Evolutionary conservation across 2,329 filamentous ascomycete genomes (phyloP).

Genomic region (Fusarium incarnatum): DNA sequence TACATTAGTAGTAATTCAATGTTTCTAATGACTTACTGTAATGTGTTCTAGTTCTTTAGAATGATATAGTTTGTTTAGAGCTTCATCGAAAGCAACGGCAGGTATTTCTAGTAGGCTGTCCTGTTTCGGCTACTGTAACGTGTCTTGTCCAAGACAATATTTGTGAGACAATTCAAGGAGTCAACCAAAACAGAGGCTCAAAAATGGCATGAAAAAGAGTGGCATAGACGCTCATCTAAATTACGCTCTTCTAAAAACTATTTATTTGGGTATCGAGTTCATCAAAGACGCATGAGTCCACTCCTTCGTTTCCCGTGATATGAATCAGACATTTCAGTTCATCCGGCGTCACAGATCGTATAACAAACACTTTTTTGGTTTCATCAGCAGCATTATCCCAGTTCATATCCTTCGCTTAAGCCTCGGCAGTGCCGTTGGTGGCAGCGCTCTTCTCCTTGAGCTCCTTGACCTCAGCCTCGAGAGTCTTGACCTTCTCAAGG

Average conservation of each 20-base stretch:
- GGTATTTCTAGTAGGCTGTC: not conserved
- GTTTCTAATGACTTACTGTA: not conserved
- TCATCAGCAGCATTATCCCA: conserved; percentile 34
- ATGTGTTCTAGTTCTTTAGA: too few species aligned
- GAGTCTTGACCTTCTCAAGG: conserved; percentile 31
- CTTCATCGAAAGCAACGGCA: not conserved
- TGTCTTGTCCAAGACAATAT: not conserved
- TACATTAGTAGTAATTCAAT: not conserved
- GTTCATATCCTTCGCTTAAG: conserved; percentile 19
- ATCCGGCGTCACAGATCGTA: conserved; percentile 43
- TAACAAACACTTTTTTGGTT: conserved; percentile 36
- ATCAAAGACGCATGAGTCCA: conserved; percentile 48
- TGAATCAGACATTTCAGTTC: conserved; percentile 44
- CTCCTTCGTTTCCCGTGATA: conserved; percentile 48
- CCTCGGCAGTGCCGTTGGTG: conserved; percentile 36
- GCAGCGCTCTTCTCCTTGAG: conserved; percentile 35
- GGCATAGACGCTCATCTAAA: conserved; percentile 42
- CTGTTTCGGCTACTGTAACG: not conserved
- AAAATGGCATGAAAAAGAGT: conserved; percentile 34
- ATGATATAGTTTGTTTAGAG: not conserved
- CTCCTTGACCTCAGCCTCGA: conserved; percentile 39
- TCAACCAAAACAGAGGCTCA: not conserved
- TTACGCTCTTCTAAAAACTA: conserved; percentile 43
- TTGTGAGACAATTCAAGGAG: not conserved
- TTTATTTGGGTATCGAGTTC: conserved; percentile 48